Evolutionary conservation across 768 basidiomycete genomes (phyloP).

Genomic region (Rhizopogon vesiculosus): DNA sequence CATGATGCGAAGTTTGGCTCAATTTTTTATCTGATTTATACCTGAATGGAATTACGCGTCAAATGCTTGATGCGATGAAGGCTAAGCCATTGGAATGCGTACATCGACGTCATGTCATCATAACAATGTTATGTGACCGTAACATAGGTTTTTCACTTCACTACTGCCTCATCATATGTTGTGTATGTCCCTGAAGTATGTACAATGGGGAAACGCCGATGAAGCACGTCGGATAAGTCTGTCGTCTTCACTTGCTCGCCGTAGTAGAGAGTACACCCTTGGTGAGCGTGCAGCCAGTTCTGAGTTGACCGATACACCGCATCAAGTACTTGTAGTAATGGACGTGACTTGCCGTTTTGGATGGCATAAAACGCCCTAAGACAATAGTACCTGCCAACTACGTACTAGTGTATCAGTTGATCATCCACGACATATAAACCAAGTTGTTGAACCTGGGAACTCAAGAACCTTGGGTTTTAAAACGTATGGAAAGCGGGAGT

Average conservation of each 20-base stretch:
- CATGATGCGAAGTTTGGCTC: not conserved
- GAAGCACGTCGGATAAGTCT: not conserved
- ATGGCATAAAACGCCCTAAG: constrained; percentile 5
- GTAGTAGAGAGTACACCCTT: constrained; percentile 6
- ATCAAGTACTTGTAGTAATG: constrained; percentile 13
- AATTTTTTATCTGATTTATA: not conserved
- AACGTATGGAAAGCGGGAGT: no score
- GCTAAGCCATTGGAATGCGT: not conserved
- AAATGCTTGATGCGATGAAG: no score
- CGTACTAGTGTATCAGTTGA: no score
- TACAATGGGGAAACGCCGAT: constrained; percentile 14
- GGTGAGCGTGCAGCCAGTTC: constrained; percentile 11
- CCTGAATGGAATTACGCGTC: not conserved
- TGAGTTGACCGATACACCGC: constrained; percentile 14
- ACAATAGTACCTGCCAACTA: not conserved
- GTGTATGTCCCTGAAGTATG: constrained; percentile 3
- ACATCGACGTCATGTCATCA: no score
- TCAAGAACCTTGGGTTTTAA: no score
- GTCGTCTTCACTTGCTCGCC: no score
- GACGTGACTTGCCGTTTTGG: not conserved
- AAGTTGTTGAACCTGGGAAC: no score
- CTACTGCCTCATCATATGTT: not conserved
- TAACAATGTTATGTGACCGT: constrained; percentile 12
- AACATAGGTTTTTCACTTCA: constrained; percentile 11
- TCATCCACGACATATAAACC: no score